Percentiles rank a stretch among this genome's conserved stretches.
These are phyloP conservation scores for Elongisporangium prolatum DNA, from an alignment of 352 stramenopile genomes.

Conservation along the genomic window DNA sequence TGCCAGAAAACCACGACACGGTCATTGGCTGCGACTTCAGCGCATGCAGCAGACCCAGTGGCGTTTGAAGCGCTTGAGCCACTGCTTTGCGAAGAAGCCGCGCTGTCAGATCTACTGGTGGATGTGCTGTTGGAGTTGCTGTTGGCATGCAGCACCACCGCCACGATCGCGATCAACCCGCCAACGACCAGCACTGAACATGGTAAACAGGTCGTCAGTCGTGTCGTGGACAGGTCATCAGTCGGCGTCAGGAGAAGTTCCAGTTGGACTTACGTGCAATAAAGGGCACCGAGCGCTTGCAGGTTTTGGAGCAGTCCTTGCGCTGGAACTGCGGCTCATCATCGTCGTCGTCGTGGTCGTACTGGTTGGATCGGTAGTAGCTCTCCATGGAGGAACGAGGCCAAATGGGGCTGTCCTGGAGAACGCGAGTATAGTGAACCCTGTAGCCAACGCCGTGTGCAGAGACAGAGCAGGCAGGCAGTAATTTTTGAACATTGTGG, in stretches of 20 bases:
- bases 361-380: not conserved
- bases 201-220: not conserved
- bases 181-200: constrained; percentile 22
- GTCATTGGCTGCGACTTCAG: constrained; percentile 31
- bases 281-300: not conserved
- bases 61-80: constrained; percentile 5
- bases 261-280: not conserved
- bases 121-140: constrained; percentile 10
- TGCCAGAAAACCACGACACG: constrained; percentile 79
- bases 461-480: not conserved
- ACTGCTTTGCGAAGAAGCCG: constrained; percentile 1
- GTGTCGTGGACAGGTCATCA: not conserved
- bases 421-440: not conserved
- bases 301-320: not conserved
- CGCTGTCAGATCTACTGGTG: not conserved
- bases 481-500: not conserved
- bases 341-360: not conserved
- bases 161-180: constrained; percentile 32
- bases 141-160: constrained; percentile 23
- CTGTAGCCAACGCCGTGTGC: not conserved
- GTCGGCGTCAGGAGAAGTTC: no score
- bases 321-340: not conserved
- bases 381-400: not conserved
- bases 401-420: not conserved
- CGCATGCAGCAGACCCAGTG: constrained; percentile 13